phyloP scores from a whole-genome alignment of 208 protist genomes.

The Porcisia deanei region DNA sequence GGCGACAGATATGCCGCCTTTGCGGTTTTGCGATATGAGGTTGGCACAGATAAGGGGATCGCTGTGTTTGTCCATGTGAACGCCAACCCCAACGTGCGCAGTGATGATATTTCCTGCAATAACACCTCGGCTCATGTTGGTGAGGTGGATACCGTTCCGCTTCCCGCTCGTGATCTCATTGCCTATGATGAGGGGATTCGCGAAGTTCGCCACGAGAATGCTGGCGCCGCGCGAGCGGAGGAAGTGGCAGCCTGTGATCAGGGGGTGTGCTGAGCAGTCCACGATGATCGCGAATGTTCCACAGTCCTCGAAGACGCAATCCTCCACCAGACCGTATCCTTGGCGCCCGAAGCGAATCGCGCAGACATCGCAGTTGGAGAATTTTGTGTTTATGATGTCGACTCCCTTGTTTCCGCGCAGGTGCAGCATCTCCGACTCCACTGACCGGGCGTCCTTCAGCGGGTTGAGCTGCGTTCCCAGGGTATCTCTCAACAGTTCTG shows the following conservation, averaged over 20 bases:
- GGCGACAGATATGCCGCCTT: slow-evolving; percentile 41
- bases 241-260: slow-evolving; percentile 86
- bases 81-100: slow-evolving; percentile 50
- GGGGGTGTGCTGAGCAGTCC: slow-evolving; percentile 67
- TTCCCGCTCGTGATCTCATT: slow-evolving; percentile 73
- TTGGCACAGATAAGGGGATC: slow-evolving; percentile 67
- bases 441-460: slow-evolving; percentile 10
- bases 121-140: slow-evolving; percentile 60
- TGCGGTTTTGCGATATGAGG: slow-evolving; percentile 51
- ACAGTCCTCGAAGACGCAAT: slow-evolving; percentile 80
- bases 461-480: slow-evolving; percentile 30
- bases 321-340: slow-evolving; percentile 77
- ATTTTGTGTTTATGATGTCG: slow-evolving; percentile 73
- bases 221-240: slow-evolving; percentile 52
- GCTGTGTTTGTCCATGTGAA: slow-evolving; percentile 51
- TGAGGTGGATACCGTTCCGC: slow-evolving; percentile 59
- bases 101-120: slow-evolving; percentile 79
- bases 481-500: slow-evolving; percentile 33
- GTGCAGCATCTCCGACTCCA: slow-evolving; percentile 44
- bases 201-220: slow-evolving; percentile 75
- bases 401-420: slow-evolving; percentile 67
- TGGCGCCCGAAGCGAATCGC: slow-evolving; percentile 76
- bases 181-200: slow-evolving; percentile 83
- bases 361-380: slow-evolving; percentile 72
- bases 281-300: slow-evolving; percentile 74